Evolutionary conservation across 345 rosid species (phyloP).

Genomic region (Anacardium occidentale): DNA sequence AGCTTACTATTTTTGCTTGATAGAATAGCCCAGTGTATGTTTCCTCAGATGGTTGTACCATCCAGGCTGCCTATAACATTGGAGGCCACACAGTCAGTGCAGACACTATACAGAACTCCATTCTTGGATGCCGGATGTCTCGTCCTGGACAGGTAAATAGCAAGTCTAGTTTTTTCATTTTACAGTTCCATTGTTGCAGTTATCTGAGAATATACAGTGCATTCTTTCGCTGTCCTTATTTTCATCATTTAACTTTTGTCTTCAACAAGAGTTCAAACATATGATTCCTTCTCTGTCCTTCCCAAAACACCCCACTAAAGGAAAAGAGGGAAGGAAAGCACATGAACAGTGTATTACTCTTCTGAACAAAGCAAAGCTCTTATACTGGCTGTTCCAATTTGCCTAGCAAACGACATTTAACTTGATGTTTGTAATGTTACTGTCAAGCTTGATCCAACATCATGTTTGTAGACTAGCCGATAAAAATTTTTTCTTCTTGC

Average conservation of each 20-base stretch:
- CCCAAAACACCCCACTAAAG: neutral
- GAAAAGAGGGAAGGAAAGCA: neutral
- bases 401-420: neutral
- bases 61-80: constrained; percentile 91
- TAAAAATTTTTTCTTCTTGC: constrained; percentile 27
- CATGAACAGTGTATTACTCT: neutral
- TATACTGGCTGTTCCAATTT: neutral
- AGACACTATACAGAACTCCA: constrained; percentile 68
- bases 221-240: neutral
- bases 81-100: constrained; percentile 92
- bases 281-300: neutral
- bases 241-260: no score
- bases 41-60: constrained; percentile 19
- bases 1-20: neutral
- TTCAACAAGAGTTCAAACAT: neutral
- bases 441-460: neutral
- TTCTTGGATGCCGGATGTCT: constrained; percentile 84
- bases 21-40: neutral
- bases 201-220: neutral
- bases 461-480: constrained; percentile 14
- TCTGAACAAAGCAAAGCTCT: neutral
- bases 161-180: constrained; percentile 10
- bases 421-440: neutral
- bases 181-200: constrained; percentile 2
- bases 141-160: constrained; percentile 88